Conservation (phyloP, 139 green algal species). For the Volvox africanus region DNA sequence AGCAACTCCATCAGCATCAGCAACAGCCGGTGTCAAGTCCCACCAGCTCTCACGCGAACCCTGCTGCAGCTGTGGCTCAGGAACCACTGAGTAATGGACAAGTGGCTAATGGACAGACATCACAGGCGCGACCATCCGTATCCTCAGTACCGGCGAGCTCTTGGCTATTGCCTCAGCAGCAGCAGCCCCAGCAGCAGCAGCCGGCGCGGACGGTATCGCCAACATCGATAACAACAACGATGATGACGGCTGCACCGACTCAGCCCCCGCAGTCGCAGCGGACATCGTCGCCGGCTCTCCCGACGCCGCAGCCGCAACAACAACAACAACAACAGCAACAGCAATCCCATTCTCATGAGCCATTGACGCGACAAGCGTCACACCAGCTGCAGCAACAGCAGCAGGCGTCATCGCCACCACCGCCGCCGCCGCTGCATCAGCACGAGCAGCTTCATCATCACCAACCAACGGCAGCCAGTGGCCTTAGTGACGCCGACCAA, state of each 20-base stretch:
- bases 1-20: neutral
- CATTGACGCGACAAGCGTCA: neutral
- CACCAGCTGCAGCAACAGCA: neutral
- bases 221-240: neutral
- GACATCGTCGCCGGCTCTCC: neutral
- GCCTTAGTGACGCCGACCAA: neutral
- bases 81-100: too few species aligned
- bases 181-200: slow-evolving; percentile 13
- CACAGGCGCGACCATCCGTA: neutral
- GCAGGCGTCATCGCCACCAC: too few species aligned
- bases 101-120: too few species aligned
- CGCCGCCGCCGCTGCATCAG: neutral
- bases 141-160: neutral
- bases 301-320: neutral
- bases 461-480: neutral
- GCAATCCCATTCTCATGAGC: neutral
- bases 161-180: neutral
- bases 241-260: neutral
- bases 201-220: neutral
- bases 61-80: too few species aligned
- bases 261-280: neutral
- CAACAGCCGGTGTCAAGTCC: neutral
- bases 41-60: neutral
- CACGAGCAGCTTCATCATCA: neutral
- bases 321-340: neutral